Percentiles rank a stretch among this genome's conserved stretches.
These are phyloP conservation scores for Aspergillus cristatus DNA, from an alignment of 495 filamentous ascomycete species.

Conservation along the genomic window DNA sequence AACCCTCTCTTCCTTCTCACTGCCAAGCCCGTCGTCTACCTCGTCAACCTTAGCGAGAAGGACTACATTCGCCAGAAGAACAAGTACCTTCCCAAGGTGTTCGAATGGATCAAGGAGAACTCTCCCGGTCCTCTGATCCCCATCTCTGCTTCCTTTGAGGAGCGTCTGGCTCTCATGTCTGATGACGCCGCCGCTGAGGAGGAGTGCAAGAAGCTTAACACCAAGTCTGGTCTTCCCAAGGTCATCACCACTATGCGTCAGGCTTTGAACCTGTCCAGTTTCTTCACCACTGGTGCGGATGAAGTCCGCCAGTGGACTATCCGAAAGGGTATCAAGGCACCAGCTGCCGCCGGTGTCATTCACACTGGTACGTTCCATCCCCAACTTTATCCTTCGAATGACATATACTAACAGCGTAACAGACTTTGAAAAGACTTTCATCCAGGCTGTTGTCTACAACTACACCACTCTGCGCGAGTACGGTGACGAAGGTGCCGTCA, in stretches of 20 bases:
- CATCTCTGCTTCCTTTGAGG: conserved; percentile 85
- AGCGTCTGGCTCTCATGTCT: conserved; percentile 72
- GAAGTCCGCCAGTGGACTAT: conserved; percentile 99
- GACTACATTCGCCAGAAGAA: conserved; percentile 99
- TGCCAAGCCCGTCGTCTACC: conserved; percentile 94
- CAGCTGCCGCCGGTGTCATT: conserved; percentile 94
- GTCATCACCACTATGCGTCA: conserved; percentile 91
- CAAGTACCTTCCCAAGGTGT: conserved; percentile 91
- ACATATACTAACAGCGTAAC: conserved; percentile 4
- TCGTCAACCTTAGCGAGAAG: conserved; percentile 94
- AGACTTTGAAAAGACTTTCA: conserved; percentile 99
- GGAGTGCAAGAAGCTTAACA: conserved; percentile 82
- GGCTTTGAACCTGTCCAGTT: conserved; percentile 77
- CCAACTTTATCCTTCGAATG: not conserved
- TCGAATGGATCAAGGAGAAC: conserved; percentile 87
- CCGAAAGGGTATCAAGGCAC: conserved; percentile 91
- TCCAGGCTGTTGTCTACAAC: conserved; percentile 89
- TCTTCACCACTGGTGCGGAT: conserved; percentile 96
- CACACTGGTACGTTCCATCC: conserved; percentile 47
- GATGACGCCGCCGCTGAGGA: conserved; percentile 69
- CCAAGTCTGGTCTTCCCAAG: conserved; percentile 87
- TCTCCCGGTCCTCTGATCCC: conserved; percentile 82
- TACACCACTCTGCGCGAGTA: conserved; percentile 68
- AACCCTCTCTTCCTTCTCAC: conserved; percentile 93
- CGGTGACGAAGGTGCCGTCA: conserved; percentile 80